Evolutionary conservation across 208 protist genomes (phyloP).

Genomic region (Crithidia bombi): DNA sequence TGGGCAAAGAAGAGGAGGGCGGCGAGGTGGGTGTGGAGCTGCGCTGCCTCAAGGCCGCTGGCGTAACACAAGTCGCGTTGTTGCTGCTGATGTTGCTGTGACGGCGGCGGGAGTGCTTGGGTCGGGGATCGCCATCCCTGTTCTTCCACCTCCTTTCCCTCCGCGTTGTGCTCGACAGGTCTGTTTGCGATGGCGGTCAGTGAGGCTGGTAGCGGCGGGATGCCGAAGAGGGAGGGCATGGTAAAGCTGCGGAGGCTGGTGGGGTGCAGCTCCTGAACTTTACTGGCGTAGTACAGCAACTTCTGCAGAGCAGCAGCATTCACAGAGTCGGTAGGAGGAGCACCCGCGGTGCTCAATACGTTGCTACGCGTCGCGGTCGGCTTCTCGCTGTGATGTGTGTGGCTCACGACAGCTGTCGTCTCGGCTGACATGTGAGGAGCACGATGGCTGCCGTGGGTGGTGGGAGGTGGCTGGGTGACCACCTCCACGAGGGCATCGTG

Average conservation of each 20-base stretch:
- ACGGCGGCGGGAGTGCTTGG: neutral
- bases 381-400: too few species aligned
- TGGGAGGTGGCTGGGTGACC: neutral
- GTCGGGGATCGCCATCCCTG: neutral
- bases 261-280: conserved; percentile 35
- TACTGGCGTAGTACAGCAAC: conserved; percentile 36
- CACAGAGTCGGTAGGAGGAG: too few species aligned
- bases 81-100: conserved; percentile 15
- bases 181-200: neutral
- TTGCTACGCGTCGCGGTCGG: too few species aligned
- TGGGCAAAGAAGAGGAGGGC: conserved; percentile 32
- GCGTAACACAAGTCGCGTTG: conserved; percentile 28
- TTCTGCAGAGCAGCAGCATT: conserved; percentile 24
- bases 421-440: too few species aligned
- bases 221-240: conserved; percentile 27
- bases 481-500: conserved; percentile 39
- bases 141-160: too few species aligned
- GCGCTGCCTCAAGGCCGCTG: conserved; percentile 21
- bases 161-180: too few species aligned
- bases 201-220: neutral
- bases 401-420: too few species aligned
- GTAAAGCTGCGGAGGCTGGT: conserved; percentile 39
- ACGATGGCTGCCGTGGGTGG: neutral
- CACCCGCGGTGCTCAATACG: too few species aligned
- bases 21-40: conserved; percentile 24